Base-by-base conservation (phyloP, 352 stramenopile genomes). In the Phytophthora sansomeana region DNA sequence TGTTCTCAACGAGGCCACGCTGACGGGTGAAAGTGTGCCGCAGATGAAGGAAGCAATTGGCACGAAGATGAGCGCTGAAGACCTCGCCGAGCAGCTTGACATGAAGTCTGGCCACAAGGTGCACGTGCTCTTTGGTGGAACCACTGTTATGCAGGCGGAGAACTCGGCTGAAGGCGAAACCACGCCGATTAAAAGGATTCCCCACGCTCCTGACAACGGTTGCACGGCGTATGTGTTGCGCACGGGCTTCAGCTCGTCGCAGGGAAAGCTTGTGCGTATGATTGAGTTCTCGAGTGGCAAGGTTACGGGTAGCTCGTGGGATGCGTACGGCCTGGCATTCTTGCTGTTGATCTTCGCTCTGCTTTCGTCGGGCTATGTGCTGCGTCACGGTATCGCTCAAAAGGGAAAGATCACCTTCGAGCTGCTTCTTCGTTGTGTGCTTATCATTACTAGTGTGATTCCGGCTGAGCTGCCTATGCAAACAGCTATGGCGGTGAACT, bases 381-480 rank as follows among this genome's bases (percentile, higher is more conserved):
- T 99, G n/a, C 67, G 79, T 30, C 85, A 97, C 49, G 88, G 89
- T 54, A 90, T 96, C 46, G 84, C 72, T 2, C 85, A 97, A 55
- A 94, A 96, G 67, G 81, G 85, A 19, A 97, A 98, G 53, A 98
- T 96, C 68, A 94, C 92, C 46, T 99, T 98, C 63, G 97, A 99
- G 63, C 82, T 99, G 11, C 64, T 98, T 16, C 81, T 99, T 19
- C 97, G 98, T 58, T 99, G 98, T 63, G 95, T 99, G 39, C 95
- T 99, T 35, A 99, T 99, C 61, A 97, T 99, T 63, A 99, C 98
- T 16, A 98, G 89, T 50, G 98, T 99, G 4, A 98, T 99, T 44
- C 98, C 98, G 6, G 97, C 97, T 5, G 97, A 99, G 69, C 81
- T 99, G 30, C 98, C 98, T 3, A 99, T 99, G 96, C 96, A 99